Evolutionary conservation across 768 basidiomycete species (phyloP).

Genomic region (Termitomyces sp.): DNA sequence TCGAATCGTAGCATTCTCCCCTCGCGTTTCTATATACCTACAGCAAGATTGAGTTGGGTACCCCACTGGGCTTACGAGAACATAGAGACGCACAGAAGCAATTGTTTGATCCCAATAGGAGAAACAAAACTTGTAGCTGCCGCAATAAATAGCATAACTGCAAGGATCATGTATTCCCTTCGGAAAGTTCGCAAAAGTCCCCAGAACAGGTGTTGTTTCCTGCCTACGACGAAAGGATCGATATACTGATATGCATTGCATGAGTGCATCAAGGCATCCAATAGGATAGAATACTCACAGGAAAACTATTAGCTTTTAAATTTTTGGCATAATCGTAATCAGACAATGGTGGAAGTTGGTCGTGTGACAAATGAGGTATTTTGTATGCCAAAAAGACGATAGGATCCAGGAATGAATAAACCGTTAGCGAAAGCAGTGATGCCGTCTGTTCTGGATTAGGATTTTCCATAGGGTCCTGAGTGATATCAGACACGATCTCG

Average conservation of each 20-base stretch:
- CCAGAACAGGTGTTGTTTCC: slow-evolving; percentile 39
- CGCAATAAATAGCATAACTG: slow-evolving; percentile 20
- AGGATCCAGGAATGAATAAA: slow-evolving; percentile 52
- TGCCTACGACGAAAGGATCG: slow-evolving; percentile 33
- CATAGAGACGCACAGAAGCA: slow-evolving; percentile 26
- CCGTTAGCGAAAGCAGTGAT: slow-evolving; percentile 33
- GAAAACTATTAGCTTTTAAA: slow-evolving; percentile 22
- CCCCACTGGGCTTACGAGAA: background rate
- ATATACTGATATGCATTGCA: slow-evolving; percentile 20
- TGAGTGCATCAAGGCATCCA: background rate
- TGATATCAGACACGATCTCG: background rate
- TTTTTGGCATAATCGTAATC: slow-evolving; percentile 45
- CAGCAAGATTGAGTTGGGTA: slow-evolving; percentile 9
- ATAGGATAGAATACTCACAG: slow-evolving; percentile 15
- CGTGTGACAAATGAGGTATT: slow-evolving; percentile 41
- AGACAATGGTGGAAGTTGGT: slow-evolving; percentile 56
- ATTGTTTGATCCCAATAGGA: slow-evolving; percentile 35
- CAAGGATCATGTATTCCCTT: slow-evolving; percentile 25
- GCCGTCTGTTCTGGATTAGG: slow-evolving; percentile 50
- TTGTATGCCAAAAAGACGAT: slow-evolving; percentile 40
- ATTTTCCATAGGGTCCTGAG: slow-evolving; percentile 22
- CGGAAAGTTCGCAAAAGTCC: slow-evolving; percentile 35
- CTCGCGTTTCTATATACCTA: slow-evolving; percentile 54
- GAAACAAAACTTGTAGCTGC: slow-evolving; percentile 24
- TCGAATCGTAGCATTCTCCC: slow-evolving; percentile 38